Conservation (phyloP, 129 eudicot species). For the Flaveria sonorensis region DNA sequence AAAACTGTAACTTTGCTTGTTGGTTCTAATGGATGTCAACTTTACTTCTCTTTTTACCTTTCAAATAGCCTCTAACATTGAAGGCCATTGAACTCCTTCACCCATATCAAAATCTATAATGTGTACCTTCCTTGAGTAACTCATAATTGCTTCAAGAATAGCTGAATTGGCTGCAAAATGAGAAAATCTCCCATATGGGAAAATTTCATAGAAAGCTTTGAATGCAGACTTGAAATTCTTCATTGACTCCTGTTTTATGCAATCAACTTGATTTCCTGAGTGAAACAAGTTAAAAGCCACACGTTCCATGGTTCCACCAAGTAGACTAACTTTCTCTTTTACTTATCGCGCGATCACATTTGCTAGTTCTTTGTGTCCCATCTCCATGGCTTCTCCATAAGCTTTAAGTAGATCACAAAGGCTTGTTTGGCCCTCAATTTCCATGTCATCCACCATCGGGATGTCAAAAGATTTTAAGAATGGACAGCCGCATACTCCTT, state of each 20-base stretch:
- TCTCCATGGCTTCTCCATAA: slow-evolving; percentile 71
- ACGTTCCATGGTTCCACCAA: slow-evolving; percentile 56
- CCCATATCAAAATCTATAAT: slow-evolving; percentile 63
- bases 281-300: slow-evolving; percentile 47
- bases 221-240: slow-evolving; percentile 49
- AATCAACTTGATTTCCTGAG: slow-evolving; percentile 40
- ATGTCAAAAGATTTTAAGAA: slow-evolving; percentile 22
- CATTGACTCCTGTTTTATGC: slow-evolving; percentile 47
- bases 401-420: slow-evolving; percentile 48
- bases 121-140: slow-evolving; percentile 36
- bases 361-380: slow-evolving; percentile 44
- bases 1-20: slow-evolving; percentile 32
- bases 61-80: slow-evolving; percentile 52
- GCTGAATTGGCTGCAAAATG: slow-evolving; percentile 63
- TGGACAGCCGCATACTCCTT: slow-evolving; percentile 24
- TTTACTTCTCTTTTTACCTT: slow-evolving; percentile 23
- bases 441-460: slow-evolving; percentile 29
- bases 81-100: slow-evolving; percentile 65
- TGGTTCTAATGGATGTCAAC: slow-evolving; percentile 44
- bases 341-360: slow-evolving; percentile 42
- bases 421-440: slow-evolving; percentile 40
- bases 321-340: slow-evolving; percentile 45
- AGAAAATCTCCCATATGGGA: slow-evolving; percentile 56
- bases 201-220: slow-evolving; percentile 47
- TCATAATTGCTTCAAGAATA: slow-evolving; percentile 54